Base-by-base conservation (phyloP, 2,329 filamentous ascomycete genomes). In the Leptoxyphium fumago region DNA sequence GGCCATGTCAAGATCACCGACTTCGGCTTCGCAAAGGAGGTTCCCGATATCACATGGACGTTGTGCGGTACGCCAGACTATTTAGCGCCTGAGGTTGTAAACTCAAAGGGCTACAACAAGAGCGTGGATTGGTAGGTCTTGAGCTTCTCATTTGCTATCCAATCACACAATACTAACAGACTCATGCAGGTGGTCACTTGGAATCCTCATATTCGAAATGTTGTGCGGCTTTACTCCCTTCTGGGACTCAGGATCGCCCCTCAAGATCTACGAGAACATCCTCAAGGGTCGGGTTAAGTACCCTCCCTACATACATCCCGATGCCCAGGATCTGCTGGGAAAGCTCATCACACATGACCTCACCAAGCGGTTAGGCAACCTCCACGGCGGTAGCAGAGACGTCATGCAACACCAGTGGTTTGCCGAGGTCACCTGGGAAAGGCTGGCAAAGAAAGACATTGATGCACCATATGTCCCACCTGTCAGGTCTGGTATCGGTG, bases 241-340 rank as follows among this genome's bases (percentile, higher is more conserved):
- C 71, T 98, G 91, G 89, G 91, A 98, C 63, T 85, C 84, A 56
- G 91, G 89, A 44, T 94, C 86, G 39, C 89, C 91, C 2, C 94
- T 98, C 78, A 95, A 94, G 68, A 98, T 98, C 59, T 98, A 98
- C 68, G 91, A 98, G 70, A 98, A 98, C 63, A 98, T 98, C 58
- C 76, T 98, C 51, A 88, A 87, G 59, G 91, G 89, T 47, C 82
- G 84, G 56, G 84, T 98, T 64, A 96, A 95, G 68, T 98, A 96
- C 62, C 91, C 91, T 43, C 82, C 84, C 5, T 98, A 96, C 63
- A 84, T 98, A 57, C 86, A 96, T 61, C 80, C 83, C 1, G 91
- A 96, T 60, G 91, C 91, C 0, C 87, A 94, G 61, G 84, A 96
- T 62, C 73, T 98, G 46, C 77, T 98, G 30, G 82, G 91, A 59